Percentiles rank a stretch among this genome's conserved stretches.
Evolutionary conservation across 768 basidiomycete species (phyloP).

Genomic region (Rhodotorula graminis): DNA sequence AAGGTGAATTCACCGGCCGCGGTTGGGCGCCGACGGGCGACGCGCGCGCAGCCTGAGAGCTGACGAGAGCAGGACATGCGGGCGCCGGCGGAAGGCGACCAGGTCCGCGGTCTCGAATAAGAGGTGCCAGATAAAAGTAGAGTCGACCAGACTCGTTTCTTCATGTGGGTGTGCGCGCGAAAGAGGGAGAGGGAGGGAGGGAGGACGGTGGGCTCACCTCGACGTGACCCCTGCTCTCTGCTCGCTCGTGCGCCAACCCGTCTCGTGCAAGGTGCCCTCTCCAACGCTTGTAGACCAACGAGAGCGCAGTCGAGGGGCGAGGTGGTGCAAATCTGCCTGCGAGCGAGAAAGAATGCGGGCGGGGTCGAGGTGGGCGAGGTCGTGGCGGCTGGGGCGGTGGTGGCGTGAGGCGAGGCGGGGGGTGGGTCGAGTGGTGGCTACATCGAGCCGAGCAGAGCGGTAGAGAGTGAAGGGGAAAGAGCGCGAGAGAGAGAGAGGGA

Average conservation of each 20-base stretch:
- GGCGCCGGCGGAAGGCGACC: neutral
- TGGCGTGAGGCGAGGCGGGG: neutral
- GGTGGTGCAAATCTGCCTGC: neutral
- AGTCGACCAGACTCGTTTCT: slow-evolving; percentile 16
- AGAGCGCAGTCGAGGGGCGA: too few species aligned
- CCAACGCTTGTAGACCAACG: too few species aligned
- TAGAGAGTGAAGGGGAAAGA: neutral
- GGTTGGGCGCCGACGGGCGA: neutral
- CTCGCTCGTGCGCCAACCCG: too few species aligned
- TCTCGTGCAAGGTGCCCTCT: too few species aligned
- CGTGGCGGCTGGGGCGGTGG: too few species aligned
- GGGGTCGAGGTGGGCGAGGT: neutral
- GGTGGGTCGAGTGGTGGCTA: neutral
- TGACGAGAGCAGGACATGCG: slow-evolving; percentile 15
- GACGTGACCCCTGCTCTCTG: too few species aligned
- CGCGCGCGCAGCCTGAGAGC: slow-evolving; percentile 6
- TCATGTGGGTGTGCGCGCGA: neutral
- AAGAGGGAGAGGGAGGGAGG: neutral
- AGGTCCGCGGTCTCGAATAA: neutral
- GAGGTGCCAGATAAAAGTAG: slow-evolving; percentile 29
- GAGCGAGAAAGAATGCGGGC: neutral
- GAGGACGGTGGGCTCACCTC: slow-evolving; percentile 5
- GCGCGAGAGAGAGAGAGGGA: neutral
- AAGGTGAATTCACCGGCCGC: neutral
- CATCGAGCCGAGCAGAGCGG: neutral